Conservation (phyloP, 179 eudicot genomes). For the Beta lomatogona region DNA sequence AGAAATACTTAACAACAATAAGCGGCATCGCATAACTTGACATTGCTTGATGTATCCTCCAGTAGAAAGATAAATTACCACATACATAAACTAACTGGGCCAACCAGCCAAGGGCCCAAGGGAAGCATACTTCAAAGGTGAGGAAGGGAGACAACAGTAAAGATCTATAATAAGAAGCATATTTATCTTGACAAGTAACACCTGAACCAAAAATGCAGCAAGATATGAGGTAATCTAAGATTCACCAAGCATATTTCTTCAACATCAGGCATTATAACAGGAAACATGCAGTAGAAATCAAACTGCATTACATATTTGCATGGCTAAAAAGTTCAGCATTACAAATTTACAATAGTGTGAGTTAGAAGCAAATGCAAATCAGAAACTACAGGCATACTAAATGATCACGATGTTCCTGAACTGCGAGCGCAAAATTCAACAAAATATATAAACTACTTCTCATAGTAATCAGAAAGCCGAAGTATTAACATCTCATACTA, state of each 20-base stretch:
- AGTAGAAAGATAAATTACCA: slow-evolving; percentile 9
- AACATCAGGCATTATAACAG: neutral
- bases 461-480: neutral
- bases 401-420: neutral
- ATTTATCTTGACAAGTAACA: slow-evolving; percentile 18
- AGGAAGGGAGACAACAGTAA: neutral
- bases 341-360: neutral
- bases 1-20: neutral
- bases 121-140: slow-evolving; percentile 9
- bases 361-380: neutral
- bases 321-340: neutral
- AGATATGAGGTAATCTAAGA: neutral
- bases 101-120: neutral
- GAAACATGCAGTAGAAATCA: neutral
- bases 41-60: slow-evolving; percentile 13
- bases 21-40: neutral
- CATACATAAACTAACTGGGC: neutral
- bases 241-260: neutral
- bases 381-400: neutral
- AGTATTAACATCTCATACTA: neutral
- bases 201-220: neutral
- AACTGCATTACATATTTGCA: neutral
- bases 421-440: neutral
- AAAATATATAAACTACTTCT: too few species aligned
- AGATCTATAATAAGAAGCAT: neutral